These are phyloP conservation scores for Castanospermum australe DNA, from an alignment of 306 rosid species.

Conservation along the genomic window DNA sequence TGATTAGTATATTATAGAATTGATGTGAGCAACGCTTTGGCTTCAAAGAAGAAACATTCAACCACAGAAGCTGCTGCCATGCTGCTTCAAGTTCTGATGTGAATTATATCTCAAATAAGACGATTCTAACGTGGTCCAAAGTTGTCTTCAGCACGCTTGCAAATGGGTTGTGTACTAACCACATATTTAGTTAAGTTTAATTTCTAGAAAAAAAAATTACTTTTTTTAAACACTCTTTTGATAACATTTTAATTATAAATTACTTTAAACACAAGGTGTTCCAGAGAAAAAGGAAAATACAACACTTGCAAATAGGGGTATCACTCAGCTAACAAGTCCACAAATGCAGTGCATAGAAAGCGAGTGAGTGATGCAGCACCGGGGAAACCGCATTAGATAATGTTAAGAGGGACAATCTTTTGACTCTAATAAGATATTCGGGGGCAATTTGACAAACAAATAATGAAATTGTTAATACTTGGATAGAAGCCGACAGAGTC, in stretches of 20 bases:
- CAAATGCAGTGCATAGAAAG: neutral
- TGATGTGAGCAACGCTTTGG: no score
- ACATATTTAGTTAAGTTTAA: no score
- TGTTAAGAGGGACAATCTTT: no score
- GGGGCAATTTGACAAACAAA: neutral
- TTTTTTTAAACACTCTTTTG: no score
- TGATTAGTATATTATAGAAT: no score
- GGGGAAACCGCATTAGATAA: neutral
- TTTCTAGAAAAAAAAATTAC: no score
- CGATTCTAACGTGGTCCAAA: slow-evolving; percentile 24
- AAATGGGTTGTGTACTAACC: no score
- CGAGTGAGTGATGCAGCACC: neutral
- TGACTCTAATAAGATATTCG: neutral
- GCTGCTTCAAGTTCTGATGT: neutral
- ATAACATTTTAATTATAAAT: no score
- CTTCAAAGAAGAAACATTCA: no score
- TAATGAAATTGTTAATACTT: neutral
- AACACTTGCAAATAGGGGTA: neutral
- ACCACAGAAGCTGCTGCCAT: no score
- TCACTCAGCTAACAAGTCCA: neutral
- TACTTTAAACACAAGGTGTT: no score
- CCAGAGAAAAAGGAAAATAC: no score
- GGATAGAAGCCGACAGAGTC: neutral
- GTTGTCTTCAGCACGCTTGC: slow-evolving; percentile 16
- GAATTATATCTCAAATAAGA: neutral